Evolutionary conservation across 441 rosid species (phyloP).

Genomic region (Gossypium trilobum): DNA sequence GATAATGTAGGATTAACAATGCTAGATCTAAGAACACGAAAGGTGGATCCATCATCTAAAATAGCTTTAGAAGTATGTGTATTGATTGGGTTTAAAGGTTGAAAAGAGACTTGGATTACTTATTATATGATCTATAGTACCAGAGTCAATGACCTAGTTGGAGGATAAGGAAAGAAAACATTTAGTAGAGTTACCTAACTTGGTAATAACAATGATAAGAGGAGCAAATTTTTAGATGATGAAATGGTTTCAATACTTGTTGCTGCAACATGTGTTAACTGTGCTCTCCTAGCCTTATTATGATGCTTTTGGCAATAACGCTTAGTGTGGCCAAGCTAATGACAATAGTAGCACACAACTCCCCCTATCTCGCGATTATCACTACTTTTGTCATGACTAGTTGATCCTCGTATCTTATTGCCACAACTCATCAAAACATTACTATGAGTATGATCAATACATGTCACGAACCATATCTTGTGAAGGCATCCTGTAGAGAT

Average conservation of each 20-base stretch:
- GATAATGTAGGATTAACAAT: neutral
- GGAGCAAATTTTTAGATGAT: neutral
- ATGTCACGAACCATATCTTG: neutral
- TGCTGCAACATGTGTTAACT: neutral
- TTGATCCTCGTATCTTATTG: neutral
- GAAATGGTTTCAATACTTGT: neutral
- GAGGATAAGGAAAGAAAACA: neutral
- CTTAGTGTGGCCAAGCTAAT: neutral
- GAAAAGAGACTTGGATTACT: neutral
- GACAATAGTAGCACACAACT: neutral
- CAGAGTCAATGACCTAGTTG: neutral
- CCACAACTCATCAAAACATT: neutral
- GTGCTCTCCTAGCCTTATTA: neutral
- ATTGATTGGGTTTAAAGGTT: neutral
- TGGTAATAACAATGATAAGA: neutral
- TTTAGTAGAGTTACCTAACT: neutral
- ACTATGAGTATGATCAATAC: neutral
- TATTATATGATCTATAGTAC: neutral
- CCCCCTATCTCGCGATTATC: neutral
- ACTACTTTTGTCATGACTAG: neutral
- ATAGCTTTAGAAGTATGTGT: neutral
- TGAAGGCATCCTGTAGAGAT: neutral
- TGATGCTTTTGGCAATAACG: neutral
- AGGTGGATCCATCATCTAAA: neutral
- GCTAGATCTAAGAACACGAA: neutral